Conservation (phyloP, 2,329 filamentous ascomycete species). For the Alternaria postmessia region DNA sequence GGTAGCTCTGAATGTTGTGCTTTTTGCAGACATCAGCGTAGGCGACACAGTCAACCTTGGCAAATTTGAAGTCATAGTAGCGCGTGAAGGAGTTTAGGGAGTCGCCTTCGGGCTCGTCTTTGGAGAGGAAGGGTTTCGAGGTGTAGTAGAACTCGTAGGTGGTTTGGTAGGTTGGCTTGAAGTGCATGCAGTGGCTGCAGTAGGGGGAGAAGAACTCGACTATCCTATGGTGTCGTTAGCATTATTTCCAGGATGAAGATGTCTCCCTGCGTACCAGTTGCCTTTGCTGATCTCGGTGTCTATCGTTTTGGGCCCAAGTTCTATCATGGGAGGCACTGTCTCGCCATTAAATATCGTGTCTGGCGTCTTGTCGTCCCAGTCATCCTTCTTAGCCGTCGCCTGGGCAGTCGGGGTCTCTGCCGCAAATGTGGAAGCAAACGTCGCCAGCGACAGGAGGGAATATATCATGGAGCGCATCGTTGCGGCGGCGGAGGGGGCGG, state of each 20-base stretch:
- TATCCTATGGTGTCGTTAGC: constrained; percentile 37
- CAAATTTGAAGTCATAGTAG: constrained; percentile 92
- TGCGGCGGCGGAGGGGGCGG: constrained; percentile 20
- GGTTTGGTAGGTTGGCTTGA: constrained; percentile 88
- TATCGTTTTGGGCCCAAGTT: constrained; percentile 67
- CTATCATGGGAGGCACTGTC: constrained; percentile 70
- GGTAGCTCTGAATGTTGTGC: constrained; percentile 73
- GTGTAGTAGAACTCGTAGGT: constrained; percentile 96
- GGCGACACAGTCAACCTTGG: constrained; percentile 82
- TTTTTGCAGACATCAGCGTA: constrained; percentile 78
- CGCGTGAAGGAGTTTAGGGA: constrained; percentile 74
- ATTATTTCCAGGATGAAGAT: not conserved
- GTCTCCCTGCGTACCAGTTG: constrained; percentile 64
- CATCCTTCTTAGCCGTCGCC: constrained; percentile 31
- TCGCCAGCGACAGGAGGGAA: constrained; percentile 50
- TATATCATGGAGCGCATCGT: constrained; percentile 49
- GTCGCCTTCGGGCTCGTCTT: constrained; percentile 57
- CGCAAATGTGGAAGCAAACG: constrained; percentile 40
- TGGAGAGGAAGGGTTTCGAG: constrained; percentile 70
- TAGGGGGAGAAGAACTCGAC: constrained; percentile 62
- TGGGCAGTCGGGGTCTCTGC: constrained; percentile 21
- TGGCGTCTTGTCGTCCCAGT: constrained; percentile 39
- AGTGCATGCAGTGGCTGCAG: constrained; percentile 75
- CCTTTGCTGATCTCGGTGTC: constrained; percentile 68
- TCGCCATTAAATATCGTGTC: constrained; percentile 71